Evolutionary conservation across 2,329 filamentous ascomycete genomes (phyloP), one percentile per base, ranked within the genome.

Genomic region (Trichoderma koningii): DNA sequence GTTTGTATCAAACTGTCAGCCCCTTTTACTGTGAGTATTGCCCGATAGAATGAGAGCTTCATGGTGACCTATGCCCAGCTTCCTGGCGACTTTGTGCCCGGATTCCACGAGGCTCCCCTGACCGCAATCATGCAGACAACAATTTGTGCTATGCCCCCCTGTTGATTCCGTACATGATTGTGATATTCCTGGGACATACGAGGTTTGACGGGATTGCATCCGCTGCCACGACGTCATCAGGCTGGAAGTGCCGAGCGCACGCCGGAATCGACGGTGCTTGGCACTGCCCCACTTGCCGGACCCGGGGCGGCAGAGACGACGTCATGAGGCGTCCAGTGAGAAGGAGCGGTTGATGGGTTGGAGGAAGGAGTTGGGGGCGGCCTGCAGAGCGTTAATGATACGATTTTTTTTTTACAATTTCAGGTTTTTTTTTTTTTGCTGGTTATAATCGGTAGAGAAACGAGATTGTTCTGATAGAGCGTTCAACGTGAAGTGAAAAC

Each of bases 261-360:
- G 55, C 28, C 63, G 63, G 63, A 60, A 59, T 26, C 12, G 41
- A 59, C 63, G 63, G 63, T 51, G 38, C 53, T 53, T 59, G 47
- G 41, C 47, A 38, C 28, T 7, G 63, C 55, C 63, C 63, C 63
- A 59, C 63, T 60, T 65, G 38, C 63, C 63, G 63, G 63, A 47
- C n/a, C 38, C 63, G 59, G 50, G 38, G 53, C 62, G 63, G 53
- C 10, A 44, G 30, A 30, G 41, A 42, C 55, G 55, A 65, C 53
- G 63, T 65, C 63, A 65, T 59, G 38, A 10, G 59, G 48, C 59
- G 50, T 53, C 38, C 38, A 38, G 41, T 23, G 19, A 41, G 42
- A 45, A 42, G 30, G 48, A 26, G 41, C 30, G 34, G 45, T 38
- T 53, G 50, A 14, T 34, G 28, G 47, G 41, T 59, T 60, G 38